Evolutionary conservation across 495 filamentous ascomycete genomes (phyloP), one percentile per base, ranked within the genome.

Genomic region (Apiosordaria backusii): DNA sequence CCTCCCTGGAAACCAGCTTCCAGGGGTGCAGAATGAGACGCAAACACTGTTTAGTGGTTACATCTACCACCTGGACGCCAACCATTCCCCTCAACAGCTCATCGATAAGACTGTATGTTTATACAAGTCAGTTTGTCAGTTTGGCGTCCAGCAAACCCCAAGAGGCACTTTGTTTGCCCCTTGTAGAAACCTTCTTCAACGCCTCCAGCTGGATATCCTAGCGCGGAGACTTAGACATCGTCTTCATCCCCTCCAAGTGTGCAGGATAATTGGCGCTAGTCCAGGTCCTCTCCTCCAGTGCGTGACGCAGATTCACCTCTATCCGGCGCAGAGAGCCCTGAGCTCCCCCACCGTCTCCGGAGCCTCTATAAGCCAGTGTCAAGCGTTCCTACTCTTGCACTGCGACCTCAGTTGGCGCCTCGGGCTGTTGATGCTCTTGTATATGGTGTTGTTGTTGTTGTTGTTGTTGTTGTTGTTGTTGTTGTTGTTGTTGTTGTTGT

Each of bases 391-490:
- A 55, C 52, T 55, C 26, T 22, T 35, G 59, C 25, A 40, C 59
- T 45, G 59, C 35, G 15, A 45, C 25, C 27, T 61, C 26, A 22
- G 13, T 22, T 45, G 24, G 26, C 13, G 29, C 19, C 19, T 21
- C 16, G 16, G 62, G 61, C 22, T 18, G 59, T 7, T 61, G 59
- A 19, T 22, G 26, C 29, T 21, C 35, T n/a, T 50, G 60, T 50
- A 35, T 19, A 21, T 45, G n/a, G 10, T 35, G 25, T 50, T 62
- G 27, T 18, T 60, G 23, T 35, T 23, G 23, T 13, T 19, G 58
- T n/a, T 55, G 9, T 22, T 13, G 18, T 55, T 21, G 23, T 40
- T 64, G 40, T n/a, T 65, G 61, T 19, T 62, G n/a, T 24, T 60
- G 23, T 19, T 10, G 15, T 23, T 7, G 52, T 55, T 10, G 18